Conservation (phyloP, 2,329 filamentous ascomycete genomes). For the Calonectria leucothoes region DNA sequence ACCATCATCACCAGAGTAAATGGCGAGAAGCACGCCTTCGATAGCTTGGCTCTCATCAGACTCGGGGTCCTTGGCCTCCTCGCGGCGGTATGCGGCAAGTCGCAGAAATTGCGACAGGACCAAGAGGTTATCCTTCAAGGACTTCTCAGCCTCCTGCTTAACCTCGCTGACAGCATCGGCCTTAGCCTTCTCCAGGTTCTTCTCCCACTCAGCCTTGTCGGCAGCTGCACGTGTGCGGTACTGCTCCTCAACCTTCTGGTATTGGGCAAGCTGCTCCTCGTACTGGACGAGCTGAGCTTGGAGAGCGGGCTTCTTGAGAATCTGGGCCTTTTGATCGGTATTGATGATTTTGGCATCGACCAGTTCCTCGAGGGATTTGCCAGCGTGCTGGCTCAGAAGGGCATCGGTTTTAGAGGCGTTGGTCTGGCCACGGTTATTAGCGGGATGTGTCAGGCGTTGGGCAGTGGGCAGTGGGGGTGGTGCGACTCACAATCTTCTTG, state of each 20-base stretch:
- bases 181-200: slow-evolving; percentile 67
- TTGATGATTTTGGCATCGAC: slow-evolving; percentile 81
- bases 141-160: slow-evolving; percentile 62
- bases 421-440: slow-evolving; percentile 57
- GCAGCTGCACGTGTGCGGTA: slow-evolving; percentile 70
- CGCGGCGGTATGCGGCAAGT: slow-evolving; percentile 80
- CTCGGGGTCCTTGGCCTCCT: slow-evolving; percentile 73
- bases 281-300: slow-evolving; percentile 75
- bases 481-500: slow-evolving; percentile 87
- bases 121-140: slow-evolving; percentile 73
- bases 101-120: slow-evolving; percentile 83
- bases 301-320: slow-evolving; percentile 80
- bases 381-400: slow-evolving; percentile 76
- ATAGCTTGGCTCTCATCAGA: slow-evolving; percentile 83
- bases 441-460: slow-evolving; percentile 23
- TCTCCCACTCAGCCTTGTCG: slow-evolving; percentile 71
- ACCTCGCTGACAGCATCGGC: slow-evolving; percentile 63
- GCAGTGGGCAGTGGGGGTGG: slow-evolving; percentile 25
- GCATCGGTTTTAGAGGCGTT: slow-evolving; percentile 79
- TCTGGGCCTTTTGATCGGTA: slow-evolving; percentile 80
- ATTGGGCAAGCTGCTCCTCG: slow-evolving; percentile 80
- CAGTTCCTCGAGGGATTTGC: slow-evolving; percentile 78
- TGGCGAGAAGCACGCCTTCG: slow-evolving; percentile 81
- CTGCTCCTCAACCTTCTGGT: slow-evolving; percentile 81
- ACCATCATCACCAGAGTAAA: slow-evolving; percentile 81